Base-by-base conservation (phyloP, 805 yeast species). In the Metschnikowia peoriensis region DNA sequence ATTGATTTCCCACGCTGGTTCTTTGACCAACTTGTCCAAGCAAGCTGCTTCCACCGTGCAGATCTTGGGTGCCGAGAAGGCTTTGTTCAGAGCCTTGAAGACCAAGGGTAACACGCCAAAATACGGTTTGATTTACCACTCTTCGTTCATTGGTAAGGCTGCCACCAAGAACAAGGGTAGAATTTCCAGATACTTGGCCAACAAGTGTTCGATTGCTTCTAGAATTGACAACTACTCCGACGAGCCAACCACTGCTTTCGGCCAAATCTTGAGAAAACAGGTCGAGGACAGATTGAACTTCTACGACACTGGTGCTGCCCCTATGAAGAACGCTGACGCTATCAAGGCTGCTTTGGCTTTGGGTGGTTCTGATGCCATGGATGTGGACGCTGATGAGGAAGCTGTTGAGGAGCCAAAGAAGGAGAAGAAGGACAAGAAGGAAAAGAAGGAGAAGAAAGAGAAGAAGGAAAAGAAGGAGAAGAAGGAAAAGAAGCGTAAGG, bases 11-110 rank as follows among this genome's bases (percentile, higher is more conserved):
- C 99, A 94, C 72, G 86, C 98, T 49, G 99, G 99, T 66, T 89
- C 97, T 61, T 79, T 94, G 65, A 86, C 92, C 65, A 89, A 96
- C 53, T 81, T 94, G 65, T 96, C 99, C 61, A 94, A 94, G 79
- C 96, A 97, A 46, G 98, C 99, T 62, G 98, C 99, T 57, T 94
- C 99, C 22, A 94, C 99, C 52, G 87, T 94, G 59, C 99, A 94
- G 81, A 93, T 94, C 62, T 82, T 94, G 70, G 99, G 99, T 73
- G 98, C 99, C 59, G 99, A 94, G 79, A 94, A 94, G 83, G 99
- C 99, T 41, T 80, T 94, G 56, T 94, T 94, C 83, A 87, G 99
- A 79, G 99, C 99, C 57, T 84, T 94, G 68, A 94, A 94, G 81
- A 94, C 99, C 54, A 94, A 94, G 76, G 97, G 92, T 66, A 97